Evolutionary conservation across 495 filamentous ascomycete genomes (phyloP), one percentile per base, ranked within the genome.

Genomic region (Xylaria longipes): DNA sequence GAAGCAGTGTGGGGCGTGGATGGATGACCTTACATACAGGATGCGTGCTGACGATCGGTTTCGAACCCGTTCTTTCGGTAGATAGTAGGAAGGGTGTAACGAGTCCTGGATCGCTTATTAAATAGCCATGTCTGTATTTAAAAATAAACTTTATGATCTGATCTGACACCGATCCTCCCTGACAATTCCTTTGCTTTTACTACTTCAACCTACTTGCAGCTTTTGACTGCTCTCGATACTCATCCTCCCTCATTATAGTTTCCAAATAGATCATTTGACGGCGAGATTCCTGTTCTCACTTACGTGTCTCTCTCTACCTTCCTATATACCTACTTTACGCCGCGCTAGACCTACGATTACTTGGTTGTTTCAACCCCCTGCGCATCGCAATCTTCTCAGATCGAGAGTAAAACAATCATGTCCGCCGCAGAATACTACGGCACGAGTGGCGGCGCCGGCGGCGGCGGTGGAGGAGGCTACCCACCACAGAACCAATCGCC

Each of bases 391-490:
- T 48, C 45, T 9, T 17, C 9, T 1, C 8, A 65, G 14, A 67
- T 15, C n/a, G 65, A 17, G 4, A 56, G 7, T 9, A 37, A 48
- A 60, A 69, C 15, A 73, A 80, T 5, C 15, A 83, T 83, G 81
- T 79, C 81, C 25, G 75, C 72, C 17, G 66, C 74, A 57, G 79
- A 82, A 37, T 83, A 82, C 66, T 83, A 82, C 74, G 74, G 76
- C 2, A 75, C 72, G 35, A 52, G 46, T 48, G 29, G 64, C 7
- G 64, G 45, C 3, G n/a, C n/a, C n/a, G 31, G 48, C 0, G 41
- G 43, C 0, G 63, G 63, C 12, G 63, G 63, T 25, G 65, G 65
- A 33, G 25, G 29, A 12, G 37, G 60, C 54, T 78, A 79, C 41
- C 72, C 75, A 27, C 76, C 72, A 8, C 71, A 74, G 22, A 73